Evolutionary conservation across 495 filamentous ascomycete species (phyloP).

Genomic region (Daldinia loculata): DNA sequence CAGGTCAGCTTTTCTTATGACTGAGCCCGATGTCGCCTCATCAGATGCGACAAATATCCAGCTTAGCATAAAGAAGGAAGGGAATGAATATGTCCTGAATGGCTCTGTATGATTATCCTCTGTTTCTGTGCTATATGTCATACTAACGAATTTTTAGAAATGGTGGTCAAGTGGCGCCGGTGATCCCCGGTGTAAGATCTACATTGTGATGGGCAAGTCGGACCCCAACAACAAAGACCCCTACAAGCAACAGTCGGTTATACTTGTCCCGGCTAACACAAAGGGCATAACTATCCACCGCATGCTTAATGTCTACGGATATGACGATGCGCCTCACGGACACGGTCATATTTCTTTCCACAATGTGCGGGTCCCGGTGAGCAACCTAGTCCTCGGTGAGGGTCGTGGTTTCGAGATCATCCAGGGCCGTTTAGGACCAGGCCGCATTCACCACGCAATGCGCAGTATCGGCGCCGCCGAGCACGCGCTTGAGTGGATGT

Average conservation of each 20-base stretch:
- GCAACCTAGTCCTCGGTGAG: slow-evolving; percentile 85
- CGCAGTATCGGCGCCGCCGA: slow-evolving; percentile 88
- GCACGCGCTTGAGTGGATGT: slow-evolving; percentile 85
- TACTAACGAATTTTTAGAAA: slow-evolving; percentile 65
- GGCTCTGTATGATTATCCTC: slow-evolving; percentile 67
- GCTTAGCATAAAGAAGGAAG: slow-evolving; percentile 79
- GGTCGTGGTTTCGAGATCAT: slow-evolving; percentile 97
- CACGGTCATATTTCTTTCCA: slow-evolving; percentile 89
- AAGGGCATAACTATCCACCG: slow-evolving; percentile 84
- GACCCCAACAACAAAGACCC: slow-evolving; percentile 73
- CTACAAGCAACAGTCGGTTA: slow-evolving; percentile 89
- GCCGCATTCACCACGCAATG: slow-evolving; percentile 95
- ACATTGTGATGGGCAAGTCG: slow-evolving; percentile 91
- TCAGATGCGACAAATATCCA: slow-evolving; percentile 91
- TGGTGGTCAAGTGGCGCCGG: slow-evolving; percentile 96
- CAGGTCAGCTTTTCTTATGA: slow-evolving; percentile 92
- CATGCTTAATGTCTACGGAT: slow-evolving; percentile 89
- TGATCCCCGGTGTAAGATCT: slow-evolving; percentile 87
- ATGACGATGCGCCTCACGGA: slow-evolving; percentile 93
- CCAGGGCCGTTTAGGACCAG: slow-evolving; percentile 89
- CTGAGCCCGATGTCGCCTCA: slow-evolving; percentile 84
- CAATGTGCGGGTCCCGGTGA: slow-evolving; percentile 80
- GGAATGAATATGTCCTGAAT: slow-evolving; percentile 85
- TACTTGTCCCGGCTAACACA: slow-evolving; percentile 79
- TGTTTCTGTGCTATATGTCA: background rate